Conservation (phyloP, 1,139 yeast genomes). For the Suhomyces panamericanus region DNA sequence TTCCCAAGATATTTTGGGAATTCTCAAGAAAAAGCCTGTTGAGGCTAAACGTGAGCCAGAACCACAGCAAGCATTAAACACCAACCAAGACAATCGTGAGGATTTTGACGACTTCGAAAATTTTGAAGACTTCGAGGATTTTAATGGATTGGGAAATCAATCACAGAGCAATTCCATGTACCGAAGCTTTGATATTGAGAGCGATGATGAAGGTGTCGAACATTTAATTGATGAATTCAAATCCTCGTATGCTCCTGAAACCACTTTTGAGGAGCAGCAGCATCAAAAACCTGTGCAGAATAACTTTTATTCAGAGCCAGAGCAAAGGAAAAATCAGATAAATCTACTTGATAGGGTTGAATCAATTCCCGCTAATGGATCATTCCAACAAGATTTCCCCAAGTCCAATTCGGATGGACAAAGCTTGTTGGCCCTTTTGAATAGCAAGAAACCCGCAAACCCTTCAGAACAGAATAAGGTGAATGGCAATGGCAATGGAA, state of each 20-base stretch:
- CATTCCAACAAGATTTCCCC: background rate
- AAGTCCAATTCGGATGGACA: constrained; percentile 15
- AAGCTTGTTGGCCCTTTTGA: constrained; percentile 18
- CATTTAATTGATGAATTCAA: constrained; percentile 14
- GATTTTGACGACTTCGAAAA: constrained; percentile 22
- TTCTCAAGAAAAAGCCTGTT: constrained; percentile 19
- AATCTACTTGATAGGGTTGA: constrained; percentile 19
- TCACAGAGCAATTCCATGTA: constrained; percentile 17
- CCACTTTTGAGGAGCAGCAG: background rate
- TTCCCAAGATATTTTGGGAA: constrained; percentile 24
- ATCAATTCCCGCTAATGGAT: constrained; percentile 11
- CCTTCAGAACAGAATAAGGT: background rate
- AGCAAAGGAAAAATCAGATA: constrained; percentile 21
- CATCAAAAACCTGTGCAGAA: background rate
- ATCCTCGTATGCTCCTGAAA: background rate
- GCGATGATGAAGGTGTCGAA: constrained; percentile 35
- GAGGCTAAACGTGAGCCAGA: background rate
- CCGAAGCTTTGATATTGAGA: constrained; percentile 34
- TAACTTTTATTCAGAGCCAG: constrained; percentile 5
- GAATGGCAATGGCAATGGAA: background rate
- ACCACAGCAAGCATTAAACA: background rate
- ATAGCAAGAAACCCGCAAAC: constrained; percentile 11
- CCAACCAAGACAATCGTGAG: constrained; percentile 1
- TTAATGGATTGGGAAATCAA: constrained; percentile 29
- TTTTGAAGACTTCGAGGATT: constrained; percentile 42